Evolutionary conservation across 1,284 basidiomycete species (phyloP).

Genomic region (Cryptococcus sp.): DNA sequence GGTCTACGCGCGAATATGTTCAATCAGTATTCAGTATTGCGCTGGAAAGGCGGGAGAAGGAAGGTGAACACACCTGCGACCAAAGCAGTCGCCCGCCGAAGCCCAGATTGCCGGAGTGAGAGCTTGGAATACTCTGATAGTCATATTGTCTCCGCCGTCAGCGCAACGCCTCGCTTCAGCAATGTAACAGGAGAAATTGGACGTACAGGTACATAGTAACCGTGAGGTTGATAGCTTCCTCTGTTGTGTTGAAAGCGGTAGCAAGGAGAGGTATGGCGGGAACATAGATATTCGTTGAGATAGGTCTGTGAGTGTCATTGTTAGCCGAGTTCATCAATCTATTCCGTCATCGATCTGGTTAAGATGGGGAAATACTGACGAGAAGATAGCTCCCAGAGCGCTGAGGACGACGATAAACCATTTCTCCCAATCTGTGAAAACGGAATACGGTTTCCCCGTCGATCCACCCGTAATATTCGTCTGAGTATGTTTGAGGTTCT

Average conservation of each 20-base stretch:
- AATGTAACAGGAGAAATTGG: not conserved
- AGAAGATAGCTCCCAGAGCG: constrained; percentile 39
- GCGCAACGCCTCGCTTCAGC: not conserved
- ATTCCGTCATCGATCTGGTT: not conserved
- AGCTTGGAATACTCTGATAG: constrained; percentile 35
- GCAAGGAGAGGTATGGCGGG: constrained; percentile 42
- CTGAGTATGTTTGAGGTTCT: constrained; percentile 9
- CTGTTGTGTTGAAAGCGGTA: constrained; percentile 30
- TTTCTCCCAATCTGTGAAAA: constrained; percentile 33
- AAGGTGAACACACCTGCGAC: constrained; percentile 26
- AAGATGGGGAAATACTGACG: constrained; percentile 20
- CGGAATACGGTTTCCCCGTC: constrained; percentile 27
- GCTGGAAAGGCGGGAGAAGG: not conserved
- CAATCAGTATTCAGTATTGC: constrained; percentile 22
- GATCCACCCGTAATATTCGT: constrained; percentile 14
- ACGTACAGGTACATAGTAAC: constrained; percentile 44
- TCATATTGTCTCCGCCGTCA: not conserved
- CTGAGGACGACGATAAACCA: constrained; percentile 42
- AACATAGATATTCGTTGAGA: constrained; percentile 44
- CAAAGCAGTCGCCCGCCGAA: constrained; percentile 37
- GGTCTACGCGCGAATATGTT: constrained; percentile 33
- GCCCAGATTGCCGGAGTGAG: constrained; percentile 44
- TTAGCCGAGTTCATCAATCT: not conserved
- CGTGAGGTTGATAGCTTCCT: constrained; percentile 42
- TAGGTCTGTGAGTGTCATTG: constrained; percentile 26